These are phyloP conservation scores for Paraleonurus japonicus DNA, from an alignment of 257 asterid species.

Conservation along the genomic window DNA sequence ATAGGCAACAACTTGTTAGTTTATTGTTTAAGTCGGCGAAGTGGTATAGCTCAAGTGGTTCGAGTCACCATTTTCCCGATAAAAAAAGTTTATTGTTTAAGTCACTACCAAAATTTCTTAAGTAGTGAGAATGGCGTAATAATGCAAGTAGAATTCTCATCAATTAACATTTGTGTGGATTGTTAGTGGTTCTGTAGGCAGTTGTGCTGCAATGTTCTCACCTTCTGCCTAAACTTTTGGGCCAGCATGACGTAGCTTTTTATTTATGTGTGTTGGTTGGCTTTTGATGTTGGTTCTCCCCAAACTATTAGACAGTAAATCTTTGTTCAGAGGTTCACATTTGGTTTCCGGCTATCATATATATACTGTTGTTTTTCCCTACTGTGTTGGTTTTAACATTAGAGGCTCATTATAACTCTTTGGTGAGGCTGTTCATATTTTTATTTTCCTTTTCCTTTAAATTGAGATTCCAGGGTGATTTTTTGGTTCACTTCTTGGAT, in stretches of 20 bases:
- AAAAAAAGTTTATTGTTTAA: slow-evolving; percentile 13
- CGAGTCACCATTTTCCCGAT: too few relatives aligned
- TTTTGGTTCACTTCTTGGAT: slow-evolving; percentile 97
- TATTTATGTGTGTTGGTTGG: background rate
- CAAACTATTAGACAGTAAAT: background rate
- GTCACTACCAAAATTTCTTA: background rate
- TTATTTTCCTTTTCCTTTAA: background rate
- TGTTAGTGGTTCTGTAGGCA: background rate
- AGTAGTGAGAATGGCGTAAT: background rate
- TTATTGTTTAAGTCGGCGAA: slow-evolving; percentile 15
- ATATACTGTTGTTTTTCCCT: slow-evolving; percentile 8
- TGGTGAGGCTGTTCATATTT: slow-evolving; percentile 19
- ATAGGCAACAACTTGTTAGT: background rate
- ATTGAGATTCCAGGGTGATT: slow-evolving; percentile 81
- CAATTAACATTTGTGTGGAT: background rate
- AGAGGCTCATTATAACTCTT: slow-evolving; percentile 14
- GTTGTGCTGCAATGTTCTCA: slow-evolving; percentile 13
- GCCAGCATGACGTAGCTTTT: background rate
- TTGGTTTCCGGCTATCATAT: slow-evolving; percentile 14
- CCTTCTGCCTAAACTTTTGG: background rate
- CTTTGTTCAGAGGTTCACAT: background rate
- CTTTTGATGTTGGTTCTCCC: background rate
- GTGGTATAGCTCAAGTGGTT: too few relatives aligned
- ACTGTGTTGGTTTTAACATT: slow-evolving; percentile 3
- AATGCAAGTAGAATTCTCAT: slow-evolving; percentile 2